Evolutionary conservation across 352 stramenopile species (phyloP).

Genomic region (Lagenidium sp.): DNA sequence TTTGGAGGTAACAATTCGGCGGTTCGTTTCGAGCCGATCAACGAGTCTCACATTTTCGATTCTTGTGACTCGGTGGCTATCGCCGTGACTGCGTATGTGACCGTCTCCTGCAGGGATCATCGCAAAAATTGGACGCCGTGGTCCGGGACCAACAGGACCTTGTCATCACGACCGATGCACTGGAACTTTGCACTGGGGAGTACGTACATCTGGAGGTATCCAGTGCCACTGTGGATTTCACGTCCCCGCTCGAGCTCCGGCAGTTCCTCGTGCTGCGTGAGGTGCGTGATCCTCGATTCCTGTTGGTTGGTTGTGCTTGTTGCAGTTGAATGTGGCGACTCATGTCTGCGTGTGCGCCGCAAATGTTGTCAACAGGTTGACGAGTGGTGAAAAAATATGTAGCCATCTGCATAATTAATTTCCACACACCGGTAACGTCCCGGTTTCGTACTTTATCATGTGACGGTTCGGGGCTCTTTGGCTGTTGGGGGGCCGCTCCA

Average conservation of each 20-base stretch:
- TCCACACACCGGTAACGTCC: no score
- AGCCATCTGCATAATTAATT: no score
- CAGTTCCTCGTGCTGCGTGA: constrained; percentile 7
- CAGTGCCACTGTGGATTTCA: not conserved
- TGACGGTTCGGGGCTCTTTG: no score
- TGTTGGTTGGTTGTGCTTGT: no score
- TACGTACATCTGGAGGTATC: not conserved
- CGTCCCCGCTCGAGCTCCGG: not conserved
- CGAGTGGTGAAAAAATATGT: no score
- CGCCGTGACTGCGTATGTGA: not conserved
- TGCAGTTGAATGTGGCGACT: not conserved
- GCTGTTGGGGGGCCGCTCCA: no score
- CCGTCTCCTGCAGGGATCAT: not conserved
- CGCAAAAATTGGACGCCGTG: not conserved
- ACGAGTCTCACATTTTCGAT: not conserved
- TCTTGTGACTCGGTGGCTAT: not conserved
- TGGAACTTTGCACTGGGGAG: constrained; percentile 7
- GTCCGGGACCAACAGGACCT: constrained; percentile 2
- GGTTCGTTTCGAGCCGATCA: not conserved
- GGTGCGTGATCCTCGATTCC: not conserved
- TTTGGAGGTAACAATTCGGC: no score
- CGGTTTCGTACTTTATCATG: no score
- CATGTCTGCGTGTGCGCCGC: no score
- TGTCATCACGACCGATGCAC: not conserved
- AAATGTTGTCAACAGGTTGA: no score